phyloP scores from a whole-genome alignment of 1,139 yeast species.

The Spencermartinsiella ligniputridi region DNA sequence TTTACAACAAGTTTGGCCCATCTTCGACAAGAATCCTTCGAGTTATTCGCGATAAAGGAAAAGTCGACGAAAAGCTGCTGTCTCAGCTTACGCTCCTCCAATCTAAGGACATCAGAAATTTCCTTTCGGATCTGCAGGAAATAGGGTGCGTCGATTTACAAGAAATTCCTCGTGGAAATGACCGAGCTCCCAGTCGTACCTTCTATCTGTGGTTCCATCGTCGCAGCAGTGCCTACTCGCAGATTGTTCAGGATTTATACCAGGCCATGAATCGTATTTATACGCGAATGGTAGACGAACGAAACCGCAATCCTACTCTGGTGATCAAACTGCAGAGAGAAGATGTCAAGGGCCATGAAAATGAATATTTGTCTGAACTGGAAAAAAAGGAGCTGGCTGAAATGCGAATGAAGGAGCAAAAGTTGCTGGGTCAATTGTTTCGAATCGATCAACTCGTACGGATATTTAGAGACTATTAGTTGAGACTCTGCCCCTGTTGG shows the following conservation, averaged over 20 bases:
- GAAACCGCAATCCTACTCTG: slow-evolving; percentile 59
- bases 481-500: neutral
- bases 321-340: slow-evolving; percentile 80
- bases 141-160: slow-evolving; percentile 49
- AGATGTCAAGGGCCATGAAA: slow-evolving; percentile 82
- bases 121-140: slow-evolving; percentile 34
- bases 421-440: slow-evolving; percentile 31
- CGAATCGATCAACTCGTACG: slow-evolving; percentile 36
- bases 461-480: slow-evolving; percentile 38
- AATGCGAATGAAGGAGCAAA: slow-evolving; percentile 37
- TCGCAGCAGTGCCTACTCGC: slow-evolving; percentile 45
- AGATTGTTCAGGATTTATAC: slow-evolving; percentile 51
- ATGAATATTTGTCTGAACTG: slow-evolving; percentile 63
- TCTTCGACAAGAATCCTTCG: slow-evolving; percentile 62
- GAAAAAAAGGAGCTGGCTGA: slow-evolving; percentile 69
- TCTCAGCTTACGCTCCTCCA: slow-evolving; percentile 70
- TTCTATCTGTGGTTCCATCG: slow-evolving; percentile 76
- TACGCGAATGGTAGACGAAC: slow-evolving; percentile 51
- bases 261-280: slow-evolving; percentile 67
- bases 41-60: slow-evolving; percentile 59
- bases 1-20: slow-evolving; percentile 42
- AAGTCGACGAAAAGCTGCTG: slow-evolving; percentile 82
- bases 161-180: slow-evolving; percentile 89
- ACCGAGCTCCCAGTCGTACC: slow-evolving; percentile 87
- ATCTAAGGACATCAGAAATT: slow-evolving; percentile 66